Percentiles rank a stretch among this genome's conserved stretches.
Conservation (phyloP, 345 rosid species). For the Corchorus olitorius region DNA sequence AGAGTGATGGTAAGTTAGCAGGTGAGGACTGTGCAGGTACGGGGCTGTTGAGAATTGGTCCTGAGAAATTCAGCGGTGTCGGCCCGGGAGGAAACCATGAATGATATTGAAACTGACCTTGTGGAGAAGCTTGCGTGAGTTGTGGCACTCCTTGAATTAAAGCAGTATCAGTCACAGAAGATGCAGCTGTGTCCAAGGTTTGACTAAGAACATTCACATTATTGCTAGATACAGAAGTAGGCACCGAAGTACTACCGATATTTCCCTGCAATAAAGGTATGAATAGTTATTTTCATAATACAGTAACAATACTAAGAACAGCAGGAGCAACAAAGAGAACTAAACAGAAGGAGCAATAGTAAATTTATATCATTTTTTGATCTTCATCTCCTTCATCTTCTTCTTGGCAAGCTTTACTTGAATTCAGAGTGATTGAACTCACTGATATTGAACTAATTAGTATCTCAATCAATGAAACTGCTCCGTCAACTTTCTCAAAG, state of each 20-base stretch:
- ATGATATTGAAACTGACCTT: slow-evolving; percentile 54
- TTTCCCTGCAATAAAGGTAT: slow-evolving; percentile 56
- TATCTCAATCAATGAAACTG: slow-evolving; percentile 76
- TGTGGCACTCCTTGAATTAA: slow-evolving; percentile 40
- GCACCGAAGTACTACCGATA: slow-evolving; percentile 41
- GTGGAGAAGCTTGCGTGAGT: slow-evolving; percentile 40
- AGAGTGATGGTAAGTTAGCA: slow-evolving; percentile 37
- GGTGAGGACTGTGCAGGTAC: slow-evolving; percentile 35
- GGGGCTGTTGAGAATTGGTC: slow-evolving; percentile 39
- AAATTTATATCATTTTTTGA: slow-evolving; percentile 10
- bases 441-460: slow-evolving; percentile 79
- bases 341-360: background rate
- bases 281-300: slow-evolving; percentile 8
- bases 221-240: slow-evolving; percentile 43
- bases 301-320: background rate
- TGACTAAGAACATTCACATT: slow-evolving; percentile 38
- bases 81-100: slow-evolving; percentile 43
- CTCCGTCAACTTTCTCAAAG: slow-evolving; percentile 87
- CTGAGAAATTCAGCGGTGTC: slow-evolving; percentile 36
- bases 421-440: slow-evolving; percentile 41
- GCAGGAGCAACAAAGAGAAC: background rate
- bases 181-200: slow-evolving; percentile 30
- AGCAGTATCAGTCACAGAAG: slow-evolving; percentile 19
- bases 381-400: background rate
- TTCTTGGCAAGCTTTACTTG: background rate